Base-by-base conservation (phyloP, 2,329 filamentous ascomycete genomes). In the Dactylellina sp. region DNA sequence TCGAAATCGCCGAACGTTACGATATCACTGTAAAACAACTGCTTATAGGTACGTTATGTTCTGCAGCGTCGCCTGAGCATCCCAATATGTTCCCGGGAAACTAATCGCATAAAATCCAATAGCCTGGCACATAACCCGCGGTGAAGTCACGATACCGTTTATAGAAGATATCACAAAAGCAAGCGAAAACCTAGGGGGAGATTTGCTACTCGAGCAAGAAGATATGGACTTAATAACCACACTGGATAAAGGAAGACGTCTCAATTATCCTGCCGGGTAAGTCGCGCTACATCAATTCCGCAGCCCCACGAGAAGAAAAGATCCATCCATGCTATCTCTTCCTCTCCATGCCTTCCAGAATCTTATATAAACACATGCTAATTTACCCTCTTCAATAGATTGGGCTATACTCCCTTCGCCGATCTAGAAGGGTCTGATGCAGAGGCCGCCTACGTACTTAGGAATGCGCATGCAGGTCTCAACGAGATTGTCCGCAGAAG, bases 111-210 rank as follows among this genome's bases (percentile, higher is more conserved):
- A 5, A 32, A 32, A 32, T 9, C 7, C 16, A 16, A n/a, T 18
- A 61, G 70, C 70, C n/a, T 74, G 70, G 70, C n/a, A 66, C 46
- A 39, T 66, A 11, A 50, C 32, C 40, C 49, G 44, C 32, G 37
- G 24, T 16, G 42, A 61, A 14, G 28, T 66, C 46, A 14, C 49
- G 12, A 22, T 65, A 20, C 40, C 61, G 1, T 53, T 16, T 28
- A 11, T 61, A 9, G 20, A 56, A 9, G 32, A 12, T 7, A 2
- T 22, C 5, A 32, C 40, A 11, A 14, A 35, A 2, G 3, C 28
- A 5, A 1, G 18, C 2, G 4, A 18, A 16, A 18, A 24, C 24
- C 49, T 74, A 1, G 9, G n/a, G 1, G 28, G 35, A 20, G 37
- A 66, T 16, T 14, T 25, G 11, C 20, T 14, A 11, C 46, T 74